Evolutionary conservation across 2,329 filamentous ascomycete species (phyloP).

Genomic region (Shiraia bambusicola): DNA sequence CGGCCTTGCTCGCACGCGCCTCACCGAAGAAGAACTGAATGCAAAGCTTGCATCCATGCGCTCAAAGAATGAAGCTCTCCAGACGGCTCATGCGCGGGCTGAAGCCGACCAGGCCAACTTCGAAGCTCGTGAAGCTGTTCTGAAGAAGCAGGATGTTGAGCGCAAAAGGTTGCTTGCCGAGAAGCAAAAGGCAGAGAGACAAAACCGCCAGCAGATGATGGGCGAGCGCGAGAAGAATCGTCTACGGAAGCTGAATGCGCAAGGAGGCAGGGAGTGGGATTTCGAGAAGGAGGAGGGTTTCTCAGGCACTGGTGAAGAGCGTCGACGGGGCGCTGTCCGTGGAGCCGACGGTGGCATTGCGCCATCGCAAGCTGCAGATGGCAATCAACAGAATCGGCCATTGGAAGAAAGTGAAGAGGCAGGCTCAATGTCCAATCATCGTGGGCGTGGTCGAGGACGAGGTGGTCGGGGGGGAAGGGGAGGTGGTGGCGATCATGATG

Average conservation of each 20-base stretch:
- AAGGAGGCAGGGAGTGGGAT: slow-evolving; percentile 64
- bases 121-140: slow-evolving; percentile 62
- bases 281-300: slow-evolving; percentile 62
- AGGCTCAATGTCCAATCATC: neutral
- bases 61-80: slow-evolving; percentile 61
- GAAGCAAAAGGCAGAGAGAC: slow-evolving; percentile 49
- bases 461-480: slow-evolving; percentile 36
- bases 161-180: slow-evolving; percentile 41
- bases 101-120: slow-evolving; percentile 68
- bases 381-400: neutral
- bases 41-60: slow-evolving; percentile 63
- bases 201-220: slow-evolving; percentile 61
- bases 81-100: slow-evolving; percentile 63
- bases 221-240: slow-evolving; percentile 63
- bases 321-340: slow-evolving; percentile 49
- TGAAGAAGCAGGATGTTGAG: slow-evolving; percentile 52
- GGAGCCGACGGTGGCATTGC: slow-evolving; percentile 56
- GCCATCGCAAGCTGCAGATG: slow-evolving; percentile 29
- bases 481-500: slow-evolving; percentile 30
- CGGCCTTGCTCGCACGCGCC: slow-evolving; percentile 38
- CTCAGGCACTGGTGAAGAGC: slow-evolving; percentile 44
- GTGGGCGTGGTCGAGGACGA: slow-evolving; percentile 37
- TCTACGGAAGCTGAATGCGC: slow-evolving; percentile 59
- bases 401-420: neutral
- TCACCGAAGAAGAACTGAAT: slow-evolving; percentile 65